These are phyloP conservation scores for Trypanosoma lewisi DNA, from an alignment of 208 protist species.

Conservation along the genomic window DNA sequence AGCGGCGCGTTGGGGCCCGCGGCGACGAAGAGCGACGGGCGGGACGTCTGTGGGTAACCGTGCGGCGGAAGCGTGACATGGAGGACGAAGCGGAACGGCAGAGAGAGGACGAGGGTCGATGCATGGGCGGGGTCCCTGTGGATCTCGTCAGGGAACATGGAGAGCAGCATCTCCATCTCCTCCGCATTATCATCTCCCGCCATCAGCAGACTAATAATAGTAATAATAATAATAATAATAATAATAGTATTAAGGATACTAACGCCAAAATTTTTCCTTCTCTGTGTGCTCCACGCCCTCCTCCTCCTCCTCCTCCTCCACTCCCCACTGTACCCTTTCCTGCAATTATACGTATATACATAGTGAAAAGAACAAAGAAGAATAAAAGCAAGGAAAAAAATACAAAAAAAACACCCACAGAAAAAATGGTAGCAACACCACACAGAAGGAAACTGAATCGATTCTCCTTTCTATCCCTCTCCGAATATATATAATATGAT, in stretches of 20 bases:
- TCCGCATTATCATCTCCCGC: constrained; percentile 37
- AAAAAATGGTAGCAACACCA: too few species aligned
- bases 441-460: too few species aligned
- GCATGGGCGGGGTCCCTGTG: constrained; percentile 26
- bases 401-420: too few species aligned
- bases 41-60: constrained; percentile 61
- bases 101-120: constrained; percentile 39
- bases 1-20: constrained; percentile 64
- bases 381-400: too few species aligned
- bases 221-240: neutral
- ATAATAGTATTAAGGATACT: neutral
- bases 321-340: too few species aligned
- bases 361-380: neutral
- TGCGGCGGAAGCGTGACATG: constrained; percentile 52
- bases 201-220: neutral
- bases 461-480: too few species aligned
- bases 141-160: constrained; percentile 69
- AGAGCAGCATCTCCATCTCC: constrained; percentile 72
- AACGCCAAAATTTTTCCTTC: neutral
- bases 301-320: too few species aligned
- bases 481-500: too few species aligned
- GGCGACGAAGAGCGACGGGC: constrained; percentile 53
- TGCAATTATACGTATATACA: constrained; percentile 9
- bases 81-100: constrained; percentile 70
- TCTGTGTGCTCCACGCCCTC: neutral